Conservation (phyloP, 2,329 filamentous ascomycete genomes). For the Aspergillus tanneri region DNA sequence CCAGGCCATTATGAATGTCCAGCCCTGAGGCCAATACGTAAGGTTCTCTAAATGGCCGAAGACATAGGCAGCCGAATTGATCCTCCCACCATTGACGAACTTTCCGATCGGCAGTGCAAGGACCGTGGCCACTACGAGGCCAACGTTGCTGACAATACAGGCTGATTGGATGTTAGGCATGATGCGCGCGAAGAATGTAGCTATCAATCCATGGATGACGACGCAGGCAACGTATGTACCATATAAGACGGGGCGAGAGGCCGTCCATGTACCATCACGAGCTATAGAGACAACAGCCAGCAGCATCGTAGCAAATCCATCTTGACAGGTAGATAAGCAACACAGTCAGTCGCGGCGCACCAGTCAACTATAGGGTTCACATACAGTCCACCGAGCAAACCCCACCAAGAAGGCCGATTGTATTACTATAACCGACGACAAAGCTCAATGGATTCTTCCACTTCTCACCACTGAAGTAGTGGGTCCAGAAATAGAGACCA, state of each 20-base stretch:
- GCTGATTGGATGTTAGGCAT: conserved; percentile 61
- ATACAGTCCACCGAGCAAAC: conserved; percentile 61
- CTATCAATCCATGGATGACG: conserved; percentile 55
- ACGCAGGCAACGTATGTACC: conserved; percentile 57
- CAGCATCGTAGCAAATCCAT: conserved; percentile 44
- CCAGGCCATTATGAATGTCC: conserved; percentile 62
- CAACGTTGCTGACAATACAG: conserved; percentile 57
- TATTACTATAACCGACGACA: conserved; percentile 62
- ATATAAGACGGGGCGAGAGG: conserved; percentile 58
- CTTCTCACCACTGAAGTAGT: conserved; percentile 57
- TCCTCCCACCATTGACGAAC: conserved; percentile 22
- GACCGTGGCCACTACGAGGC: conserved; percentile 56
- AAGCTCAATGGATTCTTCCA: conserved; percentile 59
- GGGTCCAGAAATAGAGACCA: conserved; percentile 60
- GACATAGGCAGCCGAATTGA: conserved; percentile 50
- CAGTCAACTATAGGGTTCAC: conserved; percentile 32
- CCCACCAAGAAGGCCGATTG: conserved; percentile 59
- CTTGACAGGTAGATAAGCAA: conserved; percentile 57
- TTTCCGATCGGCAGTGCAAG: conserved; percentile 59
- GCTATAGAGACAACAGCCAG: conserved; percentile 58
- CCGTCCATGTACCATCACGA: conserved; percentile 56
- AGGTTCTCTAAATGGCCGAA: conserved; percentile 58
- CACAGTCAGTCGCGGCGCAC: conserved; percentile 50
- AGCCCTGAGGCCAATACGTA: conserved; percentile 58
- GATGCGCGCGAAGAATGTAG: conserved; percentile 52